phyloP scores from a whole-genome alignment of 1,284 basidiomycete genomes.

The Coriolopsis trogii region DNA sequence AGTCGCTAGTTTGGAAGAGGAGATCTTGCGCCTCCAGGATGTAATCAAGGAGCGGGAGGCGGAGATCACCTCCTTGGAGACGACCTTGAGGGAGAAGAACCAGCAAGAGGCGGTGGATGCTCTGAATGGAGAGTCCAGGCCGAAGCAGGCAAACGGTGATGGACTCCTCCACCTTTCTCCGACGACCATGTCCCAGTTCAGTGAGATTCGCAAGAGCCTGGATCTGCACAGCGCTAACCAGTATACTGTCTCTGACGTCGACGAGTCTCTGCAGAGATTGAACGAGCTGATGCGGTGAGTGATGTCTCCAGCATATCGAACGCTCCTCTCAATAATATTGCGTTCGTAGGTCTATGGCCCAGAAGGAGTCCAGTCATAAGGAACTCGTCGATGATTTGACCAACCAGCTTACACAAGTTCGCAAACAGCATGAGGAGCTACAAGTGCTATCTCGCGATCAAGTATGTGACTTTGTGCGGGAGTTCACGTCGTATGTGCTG shows the following conservation, averaged over 20 bases:
- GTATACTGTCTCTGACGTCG: constrained; percentile 48
- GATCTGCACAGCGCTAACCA: constrained; percentile 43
- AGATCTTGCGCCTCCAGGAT: constrained; percentile 90
- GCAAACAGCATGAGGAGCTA: constrained; percentile 80
- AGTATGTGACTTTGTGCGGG: constrained; percentile 41
- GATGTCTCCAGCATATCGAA: constrained; percentile 10
- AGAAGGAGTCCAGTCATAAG: constrained; percentile 87
- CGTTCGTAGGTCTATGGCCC: constrained; percentile 81
- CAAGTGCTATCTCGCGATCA: constrained; percentile 80
- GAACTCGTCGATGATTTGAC: constrained; percentile 76
- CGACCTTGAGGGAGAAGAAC: constrained; percentile 59
- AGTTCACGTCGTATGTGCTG: not conserved
- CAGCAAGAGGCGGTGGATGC: constrained; percentile 12
- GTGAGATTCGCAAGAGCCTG: constrained; percentile 68
- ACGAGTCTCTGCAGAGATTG: constrained; percentile 72
- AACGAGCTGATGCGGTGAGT: constrained; percentile 87
- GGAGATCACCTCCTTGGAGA: constrained; percentile 81
- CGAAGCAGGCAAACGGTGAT: constrained; percentile 16
- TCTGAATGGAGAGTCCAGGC: constrained; percentile 10
- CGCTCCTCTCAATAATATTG: constrained; percentile 1
- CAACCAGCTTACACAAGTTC: constrained; percentile 65
- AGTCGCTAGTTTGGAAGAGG: constrained; percentile 84
- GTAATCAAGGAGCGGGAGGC: constrained; percentile 86
- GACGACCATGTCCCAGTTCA: constrained; percentile 70
- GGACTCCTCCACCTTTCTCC: constrained; percentile 54